Evolutionary conservation across 164 flowering plant species (phyloP).

Genomic region (Saururus chinensis): DNA sequence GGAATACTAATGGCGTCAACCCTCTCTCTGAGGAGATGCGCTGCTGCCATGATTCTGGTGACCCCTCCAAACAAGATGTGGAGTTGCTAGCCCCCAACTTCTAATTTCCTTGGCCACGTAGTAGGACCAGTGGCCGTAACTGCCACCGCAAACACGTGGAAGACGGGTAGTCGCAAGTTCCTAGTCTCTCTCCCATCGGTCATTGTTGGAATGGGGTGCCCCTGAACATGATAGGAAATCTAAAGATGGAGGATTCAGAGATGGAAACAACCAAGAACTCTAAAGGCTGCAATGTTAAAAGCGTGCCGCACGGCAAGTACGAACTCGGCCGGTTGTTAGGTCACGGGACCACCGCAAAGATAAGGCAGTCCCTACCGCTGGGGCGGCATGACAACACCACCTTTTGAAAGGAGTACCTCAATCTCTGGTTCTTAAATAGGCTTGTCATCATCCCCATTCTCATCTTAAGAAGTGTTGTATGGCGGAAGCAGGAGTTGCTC

Average conservation of each 20-base stretch:
- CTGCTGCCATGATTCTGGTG: too few relatives aligned
- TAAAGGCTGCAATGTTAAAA: not conserved
- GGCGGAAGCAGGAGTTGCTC: too few relatives aligned
- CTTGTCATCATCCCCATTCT: too few relatives aligned
- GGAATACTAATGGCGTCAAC: too few relatives aligned
- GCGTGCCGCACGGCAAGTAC: constrained; percentile 20
- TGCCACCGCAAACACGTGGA: constrained; percentile 67
- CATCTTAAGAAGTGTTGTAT: too few relatives aligned
- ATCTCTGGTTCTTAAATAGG: too few relatives aligned
- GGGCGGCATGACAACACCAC: too few relatives aligned
- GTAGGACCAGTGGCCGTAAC: constrained; percentile 18
- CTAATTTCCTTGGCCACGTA: constrained; percentile 17
- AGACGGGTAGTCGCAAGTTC: constrained; percentile 38
- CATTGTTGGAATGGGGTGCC: not conserved
- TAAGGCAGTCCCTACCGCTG: too few relatives aligned
- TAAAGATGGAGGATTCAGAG: not conserved
- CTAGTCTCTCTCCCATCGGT: not conserved
- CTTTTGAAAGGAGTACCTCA: too few relatives aligned
- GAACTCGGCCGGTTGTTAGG: constrained; percentile 26
- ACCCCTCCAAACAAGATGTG: too few relatives aligned
- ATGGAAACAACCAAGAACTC: not conserved
- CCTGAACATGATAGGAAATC: too few relatives aligned
- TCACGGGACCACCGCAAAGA: constrained; percentile 36
- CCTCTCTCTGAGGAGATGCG: too few relatives aligned
- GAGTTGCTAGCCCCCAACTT: constrained; percentile 7